phyloP scores from a whole-genome alignment of 2,329 filamentous ascomycete species.

The Aspergillus tanneri region DNA sequence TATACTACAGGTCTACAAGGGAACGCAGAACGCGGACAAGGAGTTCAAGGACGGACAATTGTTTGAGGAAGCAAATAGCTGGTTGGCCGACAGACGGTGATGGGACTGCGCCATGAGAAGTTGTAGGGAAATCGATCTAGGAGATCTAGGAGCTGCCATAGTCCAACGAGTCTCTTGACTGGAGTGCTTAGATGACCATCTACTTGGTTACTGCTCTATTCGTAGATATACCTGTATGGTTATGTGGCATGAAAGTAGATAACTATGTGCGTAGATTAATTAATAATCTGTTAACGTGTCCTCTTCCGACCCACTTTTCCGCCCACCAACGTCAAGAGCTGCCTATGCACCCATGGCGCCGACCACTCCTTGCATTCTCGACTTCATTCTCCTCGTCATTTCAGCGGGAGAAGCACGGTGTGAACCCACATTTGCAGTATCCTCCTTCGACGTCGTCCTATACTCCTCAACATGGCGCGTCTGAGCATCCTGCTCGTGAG shows the following conservation, averaged over 20 bases:
- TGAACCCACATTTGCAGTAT: no score
- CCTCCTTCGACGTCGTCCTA: background rate
- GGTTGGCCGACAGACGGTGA: constrained; percentile 50
- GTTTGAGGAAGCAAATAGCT: constrained; percentile 61
- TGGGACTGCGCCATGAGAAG: background rate
- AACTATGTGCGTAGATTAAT: no score
- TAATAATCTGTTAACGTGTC: no score
- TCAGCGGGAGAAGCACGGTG: no score
- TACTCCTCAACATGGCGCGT: constrained; percentile 41
- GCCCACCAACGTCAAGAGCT: background rate
- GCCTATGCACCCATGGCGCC: background rate
- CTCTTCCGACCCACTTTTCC: background rate
- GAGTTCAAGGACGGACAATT: constrained; percentile 53
- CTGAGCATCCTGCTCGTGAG: constrained; percentile 48
- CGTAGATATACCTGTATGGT: no score
- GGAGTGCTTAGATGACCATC: no score
- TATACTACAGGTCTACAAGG: constrained; percentile 54
- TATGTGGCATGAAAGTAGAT: no score
- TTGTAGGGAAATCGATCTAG: no score
- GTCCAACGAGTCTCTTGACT: no score
- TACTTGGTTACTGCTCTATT: no score
- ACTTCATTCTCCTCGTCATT: background rate
- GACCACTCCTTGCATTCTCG: no score
- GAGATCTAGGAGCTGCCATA: no score
- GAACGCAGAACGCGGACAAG: constrained; percentile 55